Conservation (phyloP, 306 rosid genomes). For the Cercis canadensis region DNA sequence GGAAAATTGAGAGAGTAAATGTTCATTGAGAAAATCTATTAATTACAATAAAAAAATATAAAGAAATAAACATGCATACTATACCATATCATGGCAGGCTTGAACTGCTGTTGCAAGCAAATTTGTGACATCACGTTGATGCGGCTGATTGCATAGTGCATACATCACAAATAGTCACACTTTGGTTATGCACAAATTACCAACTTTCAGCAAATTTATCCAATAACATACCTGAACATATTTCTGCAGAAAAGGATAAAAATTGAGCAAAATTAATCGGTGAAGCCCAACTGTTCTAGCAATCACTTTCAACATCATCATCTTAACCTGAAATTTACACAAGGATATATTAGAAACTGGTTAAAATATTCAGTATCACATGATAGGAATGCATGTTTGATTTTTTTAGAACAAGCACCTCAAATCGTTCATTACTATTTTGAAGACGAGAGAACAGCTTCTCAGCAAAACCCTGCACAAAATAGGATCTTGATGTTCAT, state of each 20-base stretch:
- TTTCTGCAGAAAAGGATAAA: constrained; percentile 76
- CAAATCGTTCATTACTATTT: constrained; percentile 70
- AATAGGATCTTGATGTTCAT: constrained; percentile 25
- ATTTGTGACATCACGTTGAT: constrained; percentile 76
- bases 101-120: constrained; percentile 91
- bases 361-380: constrained; percentile 15
- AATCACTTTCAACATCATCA: constrained; percentile 91
- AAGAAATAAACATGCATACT: constrained; percentile 23
- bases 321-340: constrained; percentile 65
- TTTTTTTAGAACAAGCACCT: constrained; percentile 55
- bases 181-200: constrained; percentile 32
- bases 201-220: constrained; percentile 30
- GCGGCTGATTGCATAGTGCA: constrained; percentile 74
- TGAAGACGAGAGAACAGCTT: constrained; percentile 76
- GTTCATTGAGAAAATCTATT: constrained; percentile 29
- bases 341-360: constrained; percentile 38
- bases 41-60: constrained; percentile 10
- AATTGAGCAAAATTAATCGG: constrained; percentile 64
- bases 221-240: constrained; percentile 67
- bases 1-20: background rate
- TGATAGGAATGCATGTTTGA: constrained; percentile 2
- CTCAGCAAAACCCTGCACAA: constrained; percentile 86
- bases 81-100: constrained; percentile 96
- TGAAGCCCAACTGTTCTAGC: constrained; percentile 90
- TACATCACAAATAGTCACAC: constrained; percentile 31